Base-by-base conservation (phyloP, 2,329 filamentous ascomycete species). In the Pestalotiopsis sp. region DNA sequence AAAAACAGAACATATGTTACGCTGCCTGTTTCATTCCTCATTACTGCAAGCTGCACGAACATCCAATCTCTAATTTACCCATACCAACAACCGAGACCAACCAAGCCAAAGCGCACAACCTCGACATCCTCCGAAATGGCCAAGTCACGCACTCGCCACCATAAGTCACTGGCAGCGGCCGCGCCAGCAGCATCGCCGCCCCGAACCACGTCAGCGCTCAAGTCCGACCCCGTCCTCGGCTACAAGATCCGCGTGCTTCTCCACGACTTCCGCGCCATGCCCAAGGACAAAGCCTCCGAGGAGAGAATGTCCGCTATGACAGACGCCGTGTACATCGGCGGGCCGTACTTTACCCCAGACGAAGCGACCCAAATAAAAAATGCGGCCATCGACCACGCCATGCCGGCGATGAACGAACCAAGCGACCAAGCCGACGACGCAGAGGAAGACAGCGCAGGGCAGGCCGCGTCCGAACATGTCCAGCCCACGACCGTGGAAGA, bases 401-500 rank as follows among this genome's bases (percentile, higher is more conserved):
- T 59, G 6, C 27, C 27, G 25, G 1, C 57, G 1, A n/a, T 6
- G 25, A 25, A 59, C n/a, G 57, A 31, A n/a, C 27, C n/a, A 27
- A 13, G 31, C 23, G 12, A 59, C 20, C n/a, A 27, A 27, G 11
- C 57, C 4, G 31, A 36, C 31, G 31, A 36, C 31, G 31, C 9
- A 36, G 31, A 36, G 2, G 31, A 7, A 36, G 31, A 36, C 31
- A 59, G 57, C 23, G 13, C 5, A 17, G 9, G 25, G 20, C 14
- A 36, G 25, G 25, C 57, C n/a, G 45, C 45, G 2, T 9, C 45
- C n/a, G 17, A 36, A 20, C 7, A 9, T 52, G 6, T 23, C 45
- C n/a, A 6, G 20, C 5, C 45, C n/a, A 59, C 27, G 23, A 73
- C 69, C 1, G 70, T 76, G 4, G 74, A 77, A 65, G 67, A 69